phyloP scores from a whole-genome alignment of 2,329 filamentous ascomycete genomes.

The Rasamsonia emersonii region DNA sequence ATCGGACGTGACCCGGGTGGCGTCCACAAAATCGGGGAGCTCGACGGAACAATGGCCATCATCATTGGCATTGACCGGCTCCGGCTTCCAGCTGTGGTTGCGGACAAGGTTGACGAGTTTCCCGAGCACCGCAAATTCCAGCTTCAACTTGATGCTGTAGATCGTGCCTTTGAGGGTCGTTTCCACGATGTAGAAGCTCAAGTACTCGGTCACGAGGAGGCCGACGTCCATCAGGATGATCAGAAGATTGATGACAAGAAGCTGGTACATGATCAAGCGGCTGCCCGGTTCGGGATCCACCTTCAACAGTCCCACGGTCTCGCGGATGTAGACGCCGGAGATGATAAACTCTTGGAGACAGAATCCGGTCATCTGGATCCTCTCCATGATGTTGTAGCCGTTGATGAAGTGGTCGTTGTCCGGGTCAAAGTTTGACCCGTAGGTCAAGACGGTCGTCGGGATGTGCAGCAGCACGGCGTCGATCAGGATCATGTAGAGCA shows the following conservation, averaged over 20 bases:
- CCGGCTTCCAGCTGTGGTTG: conserved; percentile 29
- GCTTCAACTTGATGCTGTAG: conserved; percentile 43
- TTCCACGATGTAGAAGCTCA: conserved; percentile 38
- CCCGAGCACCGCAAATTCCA: conserved; percentile 42
- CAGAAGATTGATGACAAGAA: conserved; percentile 41
- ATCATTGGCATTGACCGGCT: conserved; percentile 16
- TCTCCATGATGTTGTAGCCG: conserved; percentile 43
- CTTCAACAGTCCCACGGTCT: conserved; percentile 44
- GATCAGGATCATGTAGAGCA: conserved; percentile 40
- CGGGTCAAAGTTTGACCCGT: conserved; percentile 31
- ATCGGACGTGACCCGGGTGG: conserved; percentile 34
- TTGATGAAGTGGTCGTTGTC: conserved; percentile 17
- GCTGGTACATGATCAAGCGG: conserved; percentile 40
- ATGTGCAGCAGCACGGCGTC: conserved; percentile 37
- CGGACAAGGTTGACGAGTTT: conserved; percentile 36
- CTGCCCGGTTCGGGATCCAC: conserved; percentile 35
- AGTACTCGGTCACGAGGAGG: conserved; percentile 36
- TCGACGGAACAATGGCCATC: conserved; percentile 13
- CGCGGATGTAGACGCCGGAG: conserved; percentile 46
- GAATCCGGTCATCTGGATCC: conserved; percentile 49
- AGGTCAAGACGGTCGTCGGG: conserved; percentile 39
- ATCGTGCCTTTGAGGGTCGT: conserved; percentile 40
- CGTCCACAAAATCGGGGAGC: conserved; percentile 38
- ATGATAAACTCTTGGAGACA: conserved; percentile 49
- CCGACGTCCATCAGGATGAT: conserved; percentile 40